Conservation (phyloP, 305 asterid genomes). For the Fraxinus dipetala region DNA sequence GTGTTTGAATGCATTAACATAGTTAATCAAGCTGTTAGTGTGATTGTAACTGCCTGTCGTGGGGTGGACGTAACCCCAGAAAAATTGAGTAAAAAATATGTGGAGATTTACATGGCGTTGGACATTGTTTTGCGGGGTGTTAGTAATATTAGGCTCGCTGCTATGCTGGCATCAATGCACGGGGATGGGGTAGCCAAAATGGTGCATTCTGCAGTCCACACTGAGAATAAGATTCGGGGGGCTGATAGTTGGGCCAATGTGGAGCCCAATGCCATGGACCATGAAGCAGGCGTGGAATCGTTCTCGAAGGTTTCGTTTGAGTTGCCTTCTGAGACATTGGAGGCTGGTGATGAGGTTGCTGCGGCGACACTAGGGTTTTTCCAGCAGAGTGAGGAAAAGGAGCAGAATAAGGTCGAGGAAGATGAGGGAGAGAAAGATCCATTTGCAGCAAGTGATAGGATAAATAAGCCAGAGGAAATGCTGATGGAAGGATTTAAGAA, state of each 20-base stretch:
- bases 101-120: conserved; percentile 85
- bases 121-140: conserved; percentile 83
- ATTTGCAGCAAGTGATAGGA: conserved; percentile 85
- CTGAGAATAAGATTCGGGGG: conserved; percentile 85
- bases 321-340: conserved; percentile 77
- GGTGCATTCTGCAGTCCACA: conserved; percentile 75
- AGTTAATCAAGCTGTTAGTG: conserved; percentile 83
- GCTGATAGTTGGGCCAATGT: conserved; percentile 68
- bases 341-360: conserved; percentile 77
- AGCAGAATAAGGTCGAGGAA: conserved; percentile 48
- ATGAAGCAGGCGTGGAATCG: conserved; percentile 54
- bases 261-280: conserved; percentile 58
- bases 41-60: conserved; percentile 77
- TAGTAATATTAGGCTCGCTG: conserved; percentile 77
- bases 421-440: conserved; percentile 80
- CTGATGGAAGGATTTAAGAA: conserved; percentile 82
- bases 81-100: conserved; percentile 72
- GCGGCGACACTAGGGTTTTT: conserved; percentile 50
- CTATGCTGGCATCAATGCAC: conserved; percentile 88
- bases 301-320: conserved; percentile 60
- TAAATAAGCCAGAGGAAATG: conserved; percentile 70
- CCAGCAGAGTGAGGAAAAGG: conserved; percentile 63
- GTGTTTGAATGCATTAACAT: conserved; percentile 79
- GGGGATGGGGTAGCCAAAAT: conserved; percentile 88
- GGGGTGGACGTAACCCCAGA: conserved; percentile 91